Evolutionary conservation across 1,139 yeast genomes (phyloP).

Genomic region (Meyerozyma athensensis): DNA sequence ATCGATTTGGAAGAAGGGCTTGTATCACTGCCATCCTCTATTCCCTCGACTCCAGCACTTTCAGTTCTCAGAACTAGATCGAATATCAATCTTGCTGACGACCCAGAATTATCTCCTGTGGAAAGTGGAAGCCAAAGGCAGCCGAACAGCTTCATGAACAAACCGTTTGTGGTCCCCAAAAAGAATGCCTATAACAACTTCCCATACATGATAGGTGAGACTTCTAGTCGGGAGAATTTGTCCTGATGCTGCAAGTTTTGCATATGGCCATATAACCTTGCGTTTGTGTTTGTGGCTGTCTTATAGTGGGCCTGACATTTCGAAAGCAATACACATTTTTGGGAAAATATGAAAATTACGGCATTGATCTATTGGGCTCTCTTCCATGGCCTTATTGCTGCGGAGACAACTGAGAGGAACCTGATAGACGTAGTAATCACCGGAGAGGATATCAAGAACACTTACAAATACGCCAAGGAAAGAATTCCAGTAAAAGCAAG

Average conservation of each 20-base stretch:
- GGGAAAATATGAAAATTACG: too few relatives aligned
- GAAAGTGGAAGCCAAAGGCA: conserved; percentile 9
- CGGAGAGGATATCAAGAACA: conserved; percentile 21
- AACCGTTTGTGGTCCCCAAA: conserved; percentile 34
- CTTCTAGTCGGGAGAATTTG: conserved; percentile 28
- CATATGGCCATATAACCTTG: too few relatives aligned
- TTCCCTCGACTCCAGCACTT: conserved; percentile 12
- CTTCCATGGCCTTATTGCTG: too few relatives aligned
- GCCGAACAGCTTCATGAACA: conserved; percentile 27
- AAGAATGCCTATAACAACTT: conserved; percentile 15
- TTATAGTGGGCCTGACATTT: conserved; percentile 4
- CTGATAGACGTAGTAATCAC: conserved; percentile 22
- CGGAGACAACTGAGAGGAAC: conserved; percentile 10
- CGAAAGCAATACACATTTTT: conserved; percentile 5
- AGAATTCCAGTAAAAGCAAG: conserved; percentile 19
- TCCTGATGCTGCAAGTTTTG: too few relatives aligned
- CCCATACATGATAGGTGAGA: conserved; percentile 17
- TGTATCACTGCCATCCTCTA: conserved; percentile 13
- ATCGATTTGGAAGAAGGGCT: conserved; percentile 32
- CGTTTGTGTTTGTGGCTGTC: too few relatives aligned
- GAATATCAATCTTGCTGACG: conserved; percentile 29
- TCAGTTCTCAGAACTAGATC: conserved; percentile 38
- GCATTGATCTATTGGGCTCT: too few relatives aligned
- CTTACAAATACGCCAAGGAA: conserved; percentile 18
- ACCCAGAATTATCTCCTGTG: conserved; percentile 7